Evolutionary conservation across 2,329 filamentous ascomycete genomes (phyloP).

Genomic region (Ophiostoma tasmaniense): DNA sequence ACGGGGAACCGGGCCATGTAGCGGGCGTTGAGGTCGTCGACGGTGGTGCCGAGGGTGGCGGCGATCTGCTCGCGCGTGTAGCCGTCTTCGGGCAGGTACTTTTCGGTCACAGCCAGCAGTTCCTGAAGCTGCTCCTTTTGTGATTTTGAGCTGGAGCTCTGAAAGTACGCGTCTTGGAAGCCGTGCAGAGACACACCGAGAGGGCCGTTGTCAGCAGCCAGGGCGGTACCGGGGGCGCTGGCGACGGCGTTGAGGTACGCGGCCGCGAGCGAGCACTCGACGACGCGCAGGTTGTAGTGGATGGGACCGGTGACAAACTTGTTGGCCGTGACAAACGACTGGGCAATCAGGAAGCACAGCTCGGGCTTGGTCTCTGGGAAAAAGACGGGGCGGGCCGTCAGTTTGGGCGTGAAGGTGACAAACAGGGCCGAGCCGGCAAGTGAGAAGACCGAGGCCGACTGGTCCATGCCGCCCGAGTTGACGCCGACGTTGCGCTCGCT

Average conservation of each 20-base stretch:
- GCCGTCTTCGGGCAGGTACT: conserved; percentile 68
- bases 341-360: conserved; percentile 84
- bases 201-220: conserved; percentile 72
- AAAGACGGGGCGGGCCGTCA: conserved; percentile 67
- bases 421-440: conserved; percentile 78
- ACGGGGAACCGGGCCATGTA: conserved; percentile 88
- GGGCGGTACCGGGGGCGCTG: conserved; percentile 46
- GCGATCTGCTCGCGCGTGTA: conserved; percentile 83
- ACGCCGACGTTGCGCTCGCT: conserved; percentile 92
- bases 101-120: conserved; percentile 59
- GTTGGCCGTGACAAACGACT: conserved; percentile 88
- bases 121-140: conserved; percentile 60
- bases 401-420: conserved; percentile 75
- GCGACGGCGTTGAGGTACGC: conserved; percentile 53
- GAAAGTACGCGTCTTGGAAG: conserved; percentile 76
- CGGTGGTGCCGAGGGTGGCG: conserved; percentile 56
- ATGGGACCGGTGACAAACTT: conserved; percentile 90
- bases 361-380: conserved; percentile 69
- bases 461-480: conserved; percentile 97
- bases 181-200: conserved; percentile 75
- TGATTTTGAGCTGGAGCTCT: background rate
- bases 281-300: conserved; percentile 93
- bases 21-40: conserved; percentile 61
- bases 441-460: conserved; percentile 91
- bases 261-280: conserved; percentile 87